Conservation (phyloP, 106 monocot genomes). For the Amphibolis antarctica region DNA sequence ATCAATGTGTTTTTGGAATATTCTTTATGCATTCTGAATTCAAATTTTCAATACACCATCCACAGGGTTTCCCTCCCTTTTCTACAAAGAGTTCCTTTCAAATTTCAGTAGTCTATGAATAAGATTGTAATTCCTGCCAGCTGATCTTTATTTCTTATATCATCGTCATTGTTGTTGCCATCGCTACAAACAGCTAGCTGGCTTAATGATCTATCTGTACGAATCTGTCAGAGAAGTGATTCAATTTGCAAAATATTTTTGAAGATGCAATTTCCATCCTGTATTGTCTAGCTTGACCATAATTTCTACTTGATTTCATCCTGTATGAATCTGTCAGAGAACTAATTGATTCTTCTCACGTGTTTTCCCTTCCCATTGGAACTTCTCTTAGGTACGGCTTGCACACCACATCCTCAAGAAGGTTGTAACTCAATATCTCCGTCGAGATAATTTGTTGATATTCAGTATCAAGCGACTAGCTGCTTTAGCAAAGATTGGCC, state of each 20-base stretch:
- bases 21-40: too few relatives aligned
- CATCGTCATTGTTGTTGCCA: too few relatives aligned
- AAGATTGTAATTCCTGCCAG: too few relatives aligned
- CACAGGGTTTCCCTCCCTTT: too few relatives aligned
- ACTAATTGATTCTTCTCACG: not conserved
- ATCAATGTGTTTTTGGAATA: too few relatives aligned
- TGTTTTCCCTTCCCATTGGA: not conserved
- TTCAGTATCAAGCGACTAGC: conserved; percentile 82
- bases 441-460: conserved; percentile 75
- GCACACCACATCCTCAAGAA: conserved; percentile 83
- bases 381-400: conserved; percentile 51
- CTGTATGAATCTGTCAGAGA: too few relatives aligned
- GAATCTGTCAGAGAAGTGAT: not conserved
- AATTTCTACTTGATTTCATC: not conserved
- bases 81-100: too few relatives aligned
- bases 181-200: too few relatives aligned
- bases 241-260: not conserved
- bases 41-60: too few relatives aligned
- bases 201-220: too few relatives aligned
- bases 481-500: conserved; percentile 48
- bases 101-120: too few relatives aligned
- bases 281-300: not conserved
- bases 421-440: conserved; percentile 79
- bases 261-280: not conserved
- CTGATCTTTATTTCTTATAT: too few relatives aligned